phyloP scores from a whole-genome alignment of 768 basidiomycete species.

The Termitomyces sp. region DNA sequence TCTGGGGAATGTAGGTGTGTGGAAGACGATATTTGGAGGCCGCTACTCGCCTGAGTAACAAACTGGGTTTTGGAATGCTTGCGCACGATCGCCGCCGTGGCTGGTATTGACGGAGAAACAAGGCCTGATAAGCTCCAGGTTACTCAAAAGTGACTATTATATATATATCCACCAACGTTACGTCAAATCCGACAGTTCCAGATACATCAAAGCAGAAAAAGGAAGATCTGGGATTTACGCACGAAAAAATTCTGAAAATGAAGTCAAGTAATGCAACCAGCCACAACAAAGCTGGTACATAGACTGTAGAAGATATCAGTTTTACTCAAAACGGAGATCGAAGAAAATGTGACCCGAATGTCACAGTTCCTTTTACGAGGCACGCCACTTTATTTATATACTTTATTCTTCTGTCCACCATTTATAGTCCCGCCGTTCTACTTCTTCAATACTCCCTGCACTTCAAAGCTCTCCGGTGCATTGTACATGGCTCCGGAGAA shows the following conservation, averaged over 20 bases:
- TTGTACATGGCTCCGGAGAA: constrained; percentile 62
- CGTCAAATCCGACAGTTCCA: background rate
- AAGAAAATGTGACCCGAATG: constrained; percentile 8
- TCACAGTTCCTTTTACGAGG: constrained; percentile 13
- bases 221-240: background rate
- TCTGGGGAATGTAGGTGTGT: constrained; percentile 8
- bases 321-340: background rate
- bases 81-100: constrained; percentile 14
- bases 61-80: constrained; percentile 18
- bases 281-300: no score
- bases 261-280: background rate
- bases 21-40: constrained; percentile 19
- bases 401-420: background rate
- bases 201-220: background rate
- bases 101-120: constrained; percentile 13
- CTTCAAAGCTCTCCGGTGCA: constrained; percentile 6
- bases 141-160: background rate
- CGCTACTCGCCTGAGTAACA: constrained; percentile 13
- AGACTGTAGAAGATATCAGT: background rate
- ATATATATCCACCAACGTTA: background rate
- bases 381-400: constrained; percentile 10
- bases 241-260: background rate
- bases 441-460: constrained; percentile 13
- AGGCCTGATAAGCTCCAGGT: constrained; percentile 14
- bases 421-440: constrained; percentile 1